phyloP scores from a whole-genome alignment of 495 filamentous ascomycete genomes.

The Podospora bellae-mahoneyi region DNA sequence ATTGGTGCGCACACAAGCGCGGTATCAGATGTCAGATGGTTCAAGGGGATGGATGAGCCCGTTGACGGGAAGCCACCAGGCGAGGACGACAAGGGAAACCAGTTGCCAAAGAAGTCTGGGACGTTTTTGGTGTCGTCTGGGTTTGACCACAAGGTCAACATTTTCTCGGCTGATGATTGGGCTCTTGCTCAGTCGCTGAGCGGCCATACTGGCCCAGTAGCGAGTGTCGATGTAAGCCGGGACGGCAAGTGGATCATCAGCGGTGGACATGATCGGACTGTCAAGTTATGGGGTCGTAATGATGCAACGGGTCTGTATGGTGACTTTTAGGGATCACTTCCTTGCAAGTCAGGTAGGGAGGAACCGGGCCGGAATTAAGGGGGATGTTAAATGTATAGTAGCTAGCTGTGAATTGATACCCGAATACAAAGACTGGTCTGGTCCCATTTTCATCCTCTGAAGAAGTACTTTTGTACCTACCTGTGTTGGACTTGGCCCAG shows the following conservation, averaged over 20 bases:
- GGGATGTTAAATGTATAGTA: background rate
- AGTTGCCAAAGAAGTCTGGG: conserved; percentile 63
- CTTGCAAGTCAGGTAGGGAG: background rate
- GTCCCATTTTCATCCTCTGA: background rate
- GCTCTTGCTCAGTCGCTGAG: conserved; percentile 79
- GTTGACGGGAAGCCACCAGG: conserved; percentile 55
- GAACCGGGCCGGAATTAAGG: too few relatives aligned
- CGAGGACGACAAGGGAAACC: conserved; percentile 58
- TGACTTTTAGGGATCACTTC: conserved; percentile 8
- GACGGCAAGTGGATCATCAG: conserved; percentile 91
- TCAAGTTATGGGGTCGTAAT: conserved; percentile 93
- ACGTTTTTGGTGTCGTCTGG: conserved; percentile 89
- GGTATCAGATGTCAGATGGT: conserved; percentile 92
- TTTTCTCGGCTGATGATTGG: conserved; percentile 97
- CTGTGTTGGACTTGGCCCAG: background rate
- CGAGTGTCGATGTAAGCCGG: conserved; percentile 78
- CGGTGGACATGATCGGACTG: conserved; percentile 87
- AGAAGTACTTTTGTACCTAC: background rate
- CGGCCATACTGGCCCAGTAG: conserved; percentile 87
- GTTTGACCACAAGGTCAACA: conserved; percentile 93
- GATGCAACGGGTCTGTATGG: conserved; percentile 54
- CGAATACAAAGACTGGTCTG: background rate
- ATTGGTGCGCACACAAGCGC: conserved; percentile 90
- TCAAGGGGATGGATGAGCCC: conserved; percentile 72
- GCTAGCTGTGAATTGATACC: background rate